phyloP scores from a whole-genome alignment of 2,329 filamentous ascomycete genomes.

The Phyllosticta citriasiana region DNA sequence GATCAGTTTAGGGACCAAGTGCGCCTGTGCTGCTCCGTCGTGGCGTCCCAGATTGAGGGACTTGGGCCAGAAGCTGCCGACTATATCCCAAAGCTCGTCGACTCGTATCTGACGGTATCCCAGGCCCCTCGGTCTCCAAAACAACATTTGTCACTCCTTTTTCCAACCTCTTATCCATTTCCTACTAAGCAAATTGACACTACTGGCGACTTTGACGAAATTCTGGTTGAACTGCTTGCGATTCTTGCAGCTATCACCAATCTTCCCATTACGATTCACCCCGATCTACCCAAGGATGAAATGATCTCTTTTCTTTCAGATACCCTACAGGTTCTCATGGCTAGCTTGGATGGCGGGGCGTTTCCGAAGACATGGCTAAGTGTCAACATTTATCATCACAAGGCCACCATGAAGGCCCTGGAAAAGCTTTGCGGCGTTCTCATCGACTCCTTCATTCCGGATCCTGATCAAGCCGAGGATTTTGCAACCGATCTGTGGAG shows the following conservation, averaged over 20 bases:
- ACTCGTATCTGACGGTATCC: conserved; percentile 75
- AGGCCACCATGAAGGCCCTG: conserved; percentile 75
- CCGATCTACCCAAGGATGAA: conserved; percentile 66
- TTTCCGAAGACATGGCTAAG: conserved; percentile 88
- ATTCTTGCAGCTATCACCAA: conserved; percentile 74
- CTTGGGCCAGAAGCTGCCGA: conserved; percentile 74
- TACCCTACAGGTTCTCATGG: conserved; percentile 74
- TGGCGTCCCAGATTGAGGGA: conserved; percentile 73
- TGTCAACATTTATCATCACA: conserved; percentile 85
- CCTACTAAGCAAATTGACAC: conserved; percentile 57
- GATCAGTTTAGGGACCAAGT: conserved; percentile 91
- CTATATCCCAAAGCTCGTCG: conserved; percentile 82
- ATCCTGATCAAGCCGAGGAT: conserved; percentile 80
- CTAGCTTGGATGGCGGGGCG: conserved; percentile 77
- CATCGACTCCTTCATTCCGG: conserved; percentile 72
- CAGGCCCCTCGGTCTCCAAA: conserved; percentile 50
- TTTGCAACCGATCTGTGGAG: conserved; percentile 96
- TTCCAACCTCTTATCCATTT: conserved; percentile 85
- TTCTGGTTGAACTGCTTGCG: conserved; percentile 78
- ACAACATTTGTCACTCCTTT: conserved; percentile 68
- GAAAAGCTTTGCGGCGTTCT: conserved; percentile 74
- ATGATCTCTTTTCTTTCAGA: conserved; percentile 66
- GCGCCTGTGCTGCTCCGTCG: conserved; percentile 81
- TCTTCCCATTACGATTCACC: conserved; percentile 61
- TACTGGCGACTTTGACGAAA: conserved; percentile 66